Evolutionary conservation across 192 early-diverging fungal genomes (phyloP).

Genomic region (Coemansia sp.): DNA sequence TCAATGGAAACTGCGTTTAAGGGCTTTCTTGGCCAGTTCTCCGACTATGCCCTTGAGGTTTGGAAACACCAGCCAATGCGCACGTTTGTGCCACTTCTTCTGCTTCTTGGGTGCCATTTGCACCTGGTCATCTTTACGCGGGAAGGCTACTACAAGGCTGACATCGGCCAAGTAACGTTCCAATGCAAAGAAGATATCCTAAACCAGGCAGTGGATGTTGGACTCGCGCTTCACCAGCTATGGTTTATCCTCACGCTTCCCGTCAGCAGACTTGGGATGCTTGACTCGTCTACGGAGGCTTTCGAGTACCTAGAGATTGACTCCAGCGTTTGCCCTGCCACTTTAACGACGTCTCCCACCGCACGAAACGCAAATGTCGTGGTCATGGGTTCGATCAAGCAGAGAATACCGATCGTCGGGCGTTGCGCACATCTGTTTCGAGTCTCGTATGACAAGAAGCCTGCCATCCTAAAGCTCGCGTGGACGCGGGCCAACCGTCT

Average conservation of each 20-base stretch:
- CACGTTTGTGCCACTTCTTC: constrained; percentile 5
- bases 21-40: constrained; percentile 1
- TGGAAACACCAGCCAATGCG: constrained; percentile 6
- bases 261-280: neutral
- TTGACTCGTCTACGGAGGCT: neutral
- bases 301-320: neutral
- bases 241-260: neutral
- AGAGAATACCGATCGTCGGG: neutral
- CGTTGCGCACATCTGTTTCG: neutral
- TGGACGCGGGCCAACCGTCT: neutral
- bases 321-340: neutral
- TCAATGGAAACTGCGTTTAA: too few species aligned
- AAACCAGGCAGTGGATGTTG: neutral
- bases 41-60: constrained; percentile 1
- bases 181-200: neutral
- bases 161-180: neutral
- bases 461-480: neutral
- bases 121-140: constrained; percentile 7
- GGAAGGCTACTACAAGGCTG: neutral
- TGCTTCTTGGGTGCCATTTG: neutral
- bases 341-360: neutral
- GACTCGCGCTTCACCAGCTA: neutral
- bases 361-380: neutral
- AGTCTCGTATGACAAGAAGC: neutral
- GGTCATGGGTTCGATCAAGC: neutral